Evolutionary conservation across 306 rosid genomes (phyloP).

Genomic region (Oemleria cerasiformis): DNA sequence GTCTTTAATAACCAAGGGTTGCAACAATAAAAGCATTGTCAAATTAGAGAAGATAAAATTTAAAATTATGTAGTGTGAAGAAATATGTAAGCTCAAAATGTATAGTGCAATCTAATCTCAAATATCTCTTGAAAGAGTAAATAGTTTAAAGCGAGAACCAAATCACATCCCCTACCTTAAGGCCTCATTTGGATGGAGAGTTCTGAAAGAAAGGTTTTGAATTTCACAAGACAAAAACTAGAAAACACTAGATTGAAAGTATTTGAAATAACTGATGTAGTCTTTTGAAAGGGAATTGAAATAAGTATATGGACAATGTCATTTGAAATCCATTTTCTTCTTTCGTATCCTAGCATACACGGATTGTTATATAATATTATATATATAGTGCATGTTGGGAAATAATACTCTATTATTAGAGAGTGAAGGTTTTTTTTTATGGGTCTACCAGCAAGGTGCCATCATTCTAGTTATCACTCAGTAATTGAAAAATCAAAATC

Average conservation of each 20-base stretch:
- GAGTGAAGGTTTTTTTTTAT: background rate
- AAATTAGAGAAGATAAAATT: background rate
- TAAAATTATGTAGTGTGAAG: background rate
- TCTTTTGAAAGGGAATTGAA: too few relatives aligned
- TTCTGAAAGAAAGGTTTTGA: too few relatives aligned
- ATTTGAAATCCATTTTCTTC: too few relatives aligned
- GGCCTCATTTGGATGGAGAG: too few relatives aligned
- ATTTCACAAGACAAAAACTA: too few relatives aligned
- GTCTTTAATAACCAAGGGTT: background rate
- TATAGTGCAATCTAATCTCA: background rate
- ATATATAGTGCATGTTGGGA: background rate
- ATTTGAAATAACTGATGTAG: too few relatives aligned
- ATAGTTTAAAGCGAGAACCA: background rate
- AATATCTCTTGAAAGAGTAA: background rate
- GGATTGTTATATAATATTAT: too few relatives aligned
- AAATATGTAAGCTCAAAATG: background rate
- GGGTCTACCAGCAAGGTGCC: background rate
- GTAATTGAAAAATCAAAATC: background rate
- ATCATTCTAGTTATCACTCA: background rate
- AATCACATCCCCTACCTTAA: too few relatives aligned
- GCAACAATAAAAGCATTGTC: background rate
- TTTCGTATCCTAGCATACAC: too few relatives aligned
- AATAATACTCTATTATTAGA: background rate
- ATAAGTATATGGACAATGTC: too few relatives aligned
- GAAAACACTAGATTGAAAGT: too few relatives aligned